Evolutionary conservation across 2,329 filamentous ascomycete genomes (phyloP), one percentile per base, ranked within the genome.

Genomic region (Elsinoe ampelina): DNA sequence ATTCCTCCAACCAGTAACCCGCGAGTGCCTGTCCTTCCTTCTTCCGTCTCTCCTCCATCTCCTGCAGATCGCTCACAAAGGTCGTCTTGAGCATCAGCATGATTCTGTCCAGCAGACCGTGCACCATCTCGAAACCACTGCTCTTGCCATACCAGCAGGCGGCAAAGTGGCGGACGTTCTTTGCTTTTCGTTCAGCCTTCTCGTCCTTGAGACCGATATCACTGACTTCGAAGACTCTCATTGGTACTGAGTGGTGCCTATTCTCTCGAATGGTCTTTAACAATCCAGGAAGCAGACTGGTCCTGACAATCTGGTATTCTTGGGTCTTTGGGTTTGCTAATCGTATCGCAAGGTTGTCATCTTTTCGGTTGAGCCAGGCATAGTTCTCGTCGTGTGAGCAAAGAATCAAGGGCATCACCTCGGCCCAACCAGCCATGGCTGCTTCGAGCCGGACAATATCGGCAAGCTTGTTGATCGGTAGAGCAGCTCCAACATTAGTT

Each of bases 351-450:
- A 85, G 89, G 58, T 80, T 85, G 65, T 95, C 87, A 63, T 96
- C 91, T 67, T 84, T 84, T 67, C 90, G 86, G 75, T 95, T 95
- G 54, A 98, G 78, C 87, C 89, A 96, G 59, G 80, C 85, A 71
- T 97, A 98, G 76, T 98, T 98, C 79, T 98, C 93, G 67, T 97
- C 92, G 71, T 96, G 90, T 45, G 89, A 95, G 79, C 93, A 98
- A 57, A 98, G 82, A 63, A 95, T 97, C 26, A 98, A 79, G 22
- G 93, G 92, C 81, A 98, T 85, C 57, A 95, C 92, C 75, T 98
- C 93, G 57, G 83, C 86, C 93, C 93, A 98, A 59, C 93, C 93
- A 5, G 92, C 86, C 83, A 95, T 93, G 56, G 91, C 92, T 52
- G 87, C 82, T 72, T 98, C 93, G 56, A 84, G 76, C 55, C 93